These are phyloP conservation scores for Melastoma candidum DNA, from an alignment of 441 rosid species.

Conservation along the genomic window DNA sequence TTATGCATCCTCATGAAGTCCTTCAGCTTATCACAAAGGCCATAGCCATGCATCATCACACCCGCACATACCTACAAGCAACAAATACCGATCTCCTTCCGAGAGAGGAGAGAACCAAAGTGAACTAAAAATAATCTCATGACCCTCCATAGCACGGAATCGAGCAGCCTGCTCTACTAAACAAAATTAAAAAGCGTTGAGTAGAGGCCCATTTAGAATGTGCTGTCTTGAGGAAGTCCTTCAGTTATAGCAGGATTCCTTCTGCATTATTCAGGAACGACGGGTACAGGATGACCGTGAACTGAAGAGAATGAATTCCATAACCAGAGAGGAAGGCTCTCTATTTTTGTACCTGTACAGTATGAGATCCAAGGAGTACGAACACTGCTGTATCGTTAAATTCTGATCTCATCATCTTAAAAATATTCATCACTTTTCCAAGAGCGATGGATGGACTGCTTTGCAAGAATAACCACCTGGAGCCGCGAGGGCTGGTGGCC, in stretches of 20 bases:
- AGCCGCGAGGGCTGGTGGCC: conserved; percentile 27
- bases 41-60: conserved; percentile 95
- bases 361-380: conserved; percentile 82
- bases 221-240: too few species aligned
- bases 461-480: conserved; percentile 92
- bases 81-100: background rate
- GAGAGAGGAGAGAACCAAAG: background rate
- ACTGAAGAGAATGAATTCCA: too few species aligned
- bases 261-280: too few species aligned
- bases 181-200: too few species aligned
- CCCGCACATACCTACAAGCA: conserved; percentile 78
- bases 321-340: too few species aligned
- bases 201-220: too few species aligned
- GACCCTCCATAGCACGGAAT: too few species aligned
- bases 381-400: conserved; percentile 60
- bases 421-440: conserved; percentile 80
- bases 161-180: too few species aligned
- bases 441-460: conserved; percentile 92
- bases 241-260: too few species aligned
- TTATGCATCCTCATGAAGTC: conserved; percentile 86
- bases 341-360: conserved; percentile 58
- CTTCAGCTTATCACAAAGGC: conserved; percentile 60
- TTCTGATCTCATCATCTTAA: conserved; percentile 80
- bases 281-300: too few species aligned
- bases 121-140: background rate